Evolutionary conservation across 2,329 filamentous ascomycete species (phyloP).

Genomic region (Thelonectria olida): DNA sequence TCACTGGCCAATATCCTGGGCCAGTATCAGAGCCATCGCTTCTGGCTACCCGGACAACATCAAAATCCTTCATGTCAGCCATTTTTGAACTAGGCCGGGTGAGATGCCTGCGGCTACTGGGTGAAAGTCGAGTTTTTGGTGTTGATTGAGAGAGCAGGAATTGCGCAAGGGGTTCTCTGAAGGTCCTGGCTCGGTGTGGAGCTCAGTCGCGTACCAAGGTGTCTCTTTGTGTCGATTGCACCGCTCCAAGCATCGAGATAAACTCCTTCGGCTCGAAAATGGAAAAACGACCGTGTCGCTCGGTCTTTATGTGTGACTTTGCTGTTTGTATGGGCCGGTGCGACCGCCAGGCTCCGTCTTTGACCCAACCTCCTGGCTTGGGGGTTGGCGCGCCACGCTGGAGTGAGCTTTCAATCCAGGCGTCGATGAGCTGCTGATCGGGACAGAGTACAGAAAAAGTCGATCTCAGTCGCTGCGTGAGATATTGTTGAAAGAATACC

Average conservation of each 20-base stretch:
- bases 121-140: background rate
- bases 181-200: constrained; percentile 8
- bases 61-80: constrained; percentile 51
- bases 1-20: constrained; percentile 55
- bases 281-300: background rate
- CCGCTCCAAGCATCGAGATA: no score
- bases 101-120: background rate
- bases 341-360: no score
- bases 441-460: background rate
- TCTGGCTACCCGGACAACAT: constrained; percentile 52
- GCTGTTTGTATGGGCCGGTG: no score
- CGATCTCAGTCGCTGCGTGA: background rate
- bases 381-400: background rate
- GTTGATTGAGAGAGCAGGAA: background rate
- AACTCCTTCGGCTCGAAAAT: background rate
- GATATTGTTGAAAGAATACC: background rate
- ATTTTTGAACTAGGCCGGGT: constrained; percentile 28
- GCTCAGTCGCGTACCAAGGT: constrained; percentile 11
- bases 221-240: no score
- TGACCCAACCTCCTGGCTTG: no score
- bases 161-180: background rate
- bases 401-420: background rate
- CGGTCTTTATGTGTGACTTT: no score
- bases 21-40: constrained; percentile 58
- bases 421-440: background rate